These are phyloP conservation scores for Phytophthora cryptogea DNA, from an alignment of 352 stramenopile species.

Conservation along the genomic window DNA sequence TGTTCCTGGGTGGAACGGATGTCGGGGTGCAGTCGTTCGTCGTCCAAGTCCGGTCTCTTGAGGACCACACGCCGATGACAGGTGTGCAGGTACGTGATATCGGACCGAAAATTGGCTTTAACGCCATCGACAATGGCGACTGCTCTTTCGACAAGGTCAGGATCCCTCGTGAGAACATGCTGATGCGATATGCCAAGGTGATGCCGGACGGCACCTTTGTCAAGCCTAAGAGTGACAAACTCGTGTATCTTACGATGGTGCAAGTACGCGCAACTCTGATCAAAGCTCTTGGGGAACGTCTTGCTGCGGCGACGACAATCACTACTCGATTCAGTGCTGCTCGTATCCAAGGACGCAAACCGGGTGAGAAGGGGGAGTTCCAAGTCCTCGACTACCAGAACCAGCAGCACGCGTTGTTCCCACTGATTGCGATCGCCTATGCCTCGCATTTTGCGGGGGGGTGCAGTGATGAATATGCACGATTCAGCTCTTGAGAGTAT, in stretches of 20 bases:
- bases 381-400: constrained; percentile 62
- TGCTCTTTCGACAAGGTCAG: constrained; percentile 24
- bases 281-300: not conserved
- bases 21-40: constrained; percentile 22
- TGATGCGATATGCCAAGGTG: constrained; percentile 41
- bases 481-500: constrained; percentile 40
- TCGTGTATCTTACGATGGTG: constrained; percentile 66
- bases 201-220: constrained; percentile 57
- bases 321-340: constrained; percentile 49
- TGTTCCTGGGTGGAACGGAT: constrained; percentile 18
- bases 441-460: constrained; percentile 37
- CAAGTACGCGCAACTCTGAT: constrained; percentile 35
- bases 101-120: constrained; percentile 25
- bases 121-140: constrained; percentile 29
- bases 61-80: constrained; percentile 21
- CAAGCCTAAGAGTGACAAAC: constrained; percentile 67
- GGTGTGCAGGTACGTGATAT: constrained; percentile 27
- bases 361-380: constrained; percentile 39
- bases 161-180: constrained; percentile 25
- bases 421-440: constrained; percentile 40
- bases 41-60: constrained; percentile 21
- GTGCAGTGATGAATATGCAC: constrained; percentile 36
- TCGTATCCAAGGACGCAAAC: constrained; percentile 41
- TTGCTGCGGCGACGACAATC: constrained; percentile 37
- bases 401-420: constrained; percentile 48